phyloP scores from a whole-genome alignment of 495 filamentous ascomycete genomes.

The Pseudotulostoma volvatum region DNA sequence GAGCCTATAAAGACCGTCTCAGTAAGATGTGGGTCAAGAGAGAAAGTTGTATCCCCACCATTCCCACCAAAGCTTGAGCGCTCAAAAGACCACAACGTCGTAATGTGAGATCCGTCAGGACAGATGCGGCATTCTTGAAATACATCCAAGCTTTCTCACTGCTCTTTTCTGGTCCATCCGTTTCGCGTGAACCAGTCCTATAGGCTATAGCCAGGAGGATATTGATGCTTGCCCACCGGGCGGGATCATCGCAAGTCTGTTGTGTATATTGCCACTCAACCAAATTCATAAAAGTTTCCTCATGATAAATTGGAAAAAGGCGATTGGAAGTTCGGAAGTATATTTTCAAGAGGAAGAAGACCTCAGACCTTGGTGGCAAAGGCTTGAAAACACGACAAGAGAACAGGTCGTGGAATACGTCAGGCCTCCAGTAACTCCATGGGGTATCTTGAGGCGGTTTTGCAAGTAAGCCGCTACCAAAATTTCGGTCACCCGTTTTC shows the following conservation, averaged over 20 bases:
- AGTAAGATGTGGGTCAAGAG: conserved; percentile 1
- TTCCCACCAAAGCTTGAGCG: conserved; percentile 84
- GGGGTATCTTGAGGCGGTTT: conserved; percentile 60
- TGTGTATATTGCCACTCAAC: conserved; percentile 86
- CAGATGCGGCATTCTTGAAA: conserved; percentile 88
- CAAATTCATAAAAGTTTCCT: conserved; percentile 86
- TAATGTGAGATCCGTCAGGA: conserved; percentile 77
- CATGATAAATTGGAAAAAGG: conserved; percentile 91
- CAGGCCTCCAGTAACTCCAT: conserved; percentile 81
- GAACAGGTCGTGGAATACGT: conserved; percentile 85
- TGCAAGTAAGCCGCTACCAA: conserved; percentile 67
- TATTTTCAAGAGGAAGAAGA: conserved; percentile 64
- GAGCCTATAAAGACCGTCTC: conserved; percentile 31
- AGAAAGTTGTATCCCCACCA: conserved; percentile 32
- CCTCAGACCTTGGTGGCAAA: conserved; percentile 64
- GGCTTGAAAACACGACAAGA: conserved; percentile 59
- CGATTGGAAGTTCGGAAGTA: conserved; percentile 94
- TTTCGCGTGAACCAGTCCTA: conserved; percentile 75
- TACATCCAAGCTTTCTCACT: conserved; percentile 82
- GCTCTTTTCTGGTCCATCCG: conserved; percentile 69
- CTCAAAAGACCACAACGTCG: conserved; percentile 87
- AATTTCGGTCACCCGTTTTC: conserved; percentile 78
- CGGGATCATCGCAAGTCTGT: conserved; percentile 80
- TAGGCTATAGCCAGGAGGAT: conserved; percentile 80
- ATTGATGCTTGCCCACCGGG: conserved; percentile 94